These are phyloP conservation scores for Curvularia verruculosa DNA, from an alignment of 2,329 filamentous ascomycete species.

Conservation along the genomic window DNA sequence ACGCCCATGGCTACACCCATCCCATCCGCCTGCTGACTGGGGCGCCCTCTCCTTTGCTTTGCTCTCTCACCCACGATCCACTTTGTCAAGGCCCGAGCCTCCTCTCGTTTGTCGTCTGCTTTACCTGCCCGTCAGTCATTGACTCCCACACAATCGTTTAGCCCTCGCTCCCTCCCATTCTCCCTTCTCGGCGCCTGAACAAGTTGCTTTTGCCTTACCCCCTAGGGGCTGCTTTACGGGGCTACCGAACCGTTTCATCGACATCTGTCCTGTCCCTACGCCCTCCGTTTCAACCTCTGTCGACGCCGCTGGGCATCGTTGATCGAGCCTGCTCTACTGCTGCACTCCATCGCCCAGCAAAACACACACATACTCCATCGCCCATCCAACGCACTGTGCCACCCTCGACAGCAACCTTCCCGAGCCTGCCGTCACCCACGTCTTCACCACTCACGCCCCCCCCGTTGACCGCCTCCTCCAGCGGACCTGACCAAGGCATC, in stretches of 20 bases:
- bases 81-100: conserved; percentile 22
- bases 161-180: conserved; percentile 10
- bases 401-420: conserved; percentile 12
- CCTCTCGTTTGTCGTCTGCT: conserved; percentile 30
- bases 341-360: conserved; percentile 3
- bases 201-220: conserved; percentile 39
- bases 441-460: conserved; percentile 2
- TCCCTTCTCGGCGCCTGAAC: conserved; percentile 12
- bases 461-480: conserved; percentile 9
- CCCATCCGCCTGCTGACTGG: conserved; percentile 12
- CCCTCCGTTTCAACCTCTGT: conserved; percentile 43
- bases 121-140: conserved; percentile 17
- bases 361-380: not conserved
- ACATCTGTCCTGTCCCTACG: conserved; percentile 35
- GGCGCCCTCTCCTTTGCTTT: conserved; percentile 19
- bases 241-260: conserved; percentile 26
- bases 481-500: conserved; percentile 7
- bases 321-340: conserved; percentile 18
- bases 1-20: conserved; percentile 8
- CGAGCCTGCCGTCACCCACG: not conserved
- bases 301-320: conserved; percentile 16
- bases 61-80: conserved; percentile 17
- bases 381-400: not conserved
- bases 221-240: conserved; percentile 45
- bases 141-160: conserved; percentile 38